Evolutionary conservation across 768 basidiomycete species (phyloP), one percentile per base, ranked within the genome.

Genomic region (Dentipellis fragilis): DNA sequence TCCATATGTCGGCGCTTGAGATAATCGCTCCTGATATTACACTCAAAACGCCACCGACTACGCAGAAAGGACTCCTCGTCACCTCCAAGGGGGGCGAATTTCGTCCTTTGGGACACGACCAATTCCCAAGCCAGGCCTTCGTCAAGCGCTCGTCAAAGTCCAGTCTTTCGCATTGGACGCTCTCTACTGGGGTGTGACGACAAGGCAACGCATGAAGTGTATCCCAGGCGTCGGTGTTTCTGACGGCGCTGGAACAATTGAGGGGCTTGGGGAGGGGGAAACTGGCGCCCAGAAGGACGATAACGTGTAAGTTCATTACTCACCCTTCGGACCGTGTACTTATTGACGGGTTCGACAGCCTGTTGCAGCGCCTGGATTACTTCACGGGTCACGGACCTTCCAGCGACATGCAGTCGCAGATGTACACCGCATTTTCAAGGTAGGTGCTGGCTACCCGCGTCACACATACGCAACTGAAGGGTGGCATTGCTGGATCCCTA

Each of bases 401-500:
- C 67, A 68, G 47, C 51, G 59, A 42, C 63, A 64, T 21, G 47
- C 58, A 17, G 49, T 64, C 6, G 54, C 62, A n/a, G 58, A 60
- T 22, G 65, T 54, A 14, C 54, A 49, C 14, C 21, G 60, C 11
- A 51, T 59, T 29, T 59, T 62, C 29, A 64, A 63, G 35, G 62
- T 56, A 21, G 10, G 16, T 7, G 9, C 10, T 23, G 6, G 1
- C 2, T 49, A 10, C 19, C 9, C 46, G 58, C n/a, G 23, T 5
- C 21, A 19, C 19, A 12, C 16, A 45, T 36, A n/a, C 11, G 19
- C 8, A 48, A 11, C 37, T 19, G 12, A 38, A 11, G 14, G 10
- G n/a, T 16, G 19, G 16, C 4, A 5, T 10, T 22, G 10, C 6
- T 48, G 79, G 75, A 75, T 81, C 39, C 80, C 80, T 1, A 63